Base-by-base conservation (phyloP, 306 rosid genomes). In the Casuarina cunninghamiana region DNA sequence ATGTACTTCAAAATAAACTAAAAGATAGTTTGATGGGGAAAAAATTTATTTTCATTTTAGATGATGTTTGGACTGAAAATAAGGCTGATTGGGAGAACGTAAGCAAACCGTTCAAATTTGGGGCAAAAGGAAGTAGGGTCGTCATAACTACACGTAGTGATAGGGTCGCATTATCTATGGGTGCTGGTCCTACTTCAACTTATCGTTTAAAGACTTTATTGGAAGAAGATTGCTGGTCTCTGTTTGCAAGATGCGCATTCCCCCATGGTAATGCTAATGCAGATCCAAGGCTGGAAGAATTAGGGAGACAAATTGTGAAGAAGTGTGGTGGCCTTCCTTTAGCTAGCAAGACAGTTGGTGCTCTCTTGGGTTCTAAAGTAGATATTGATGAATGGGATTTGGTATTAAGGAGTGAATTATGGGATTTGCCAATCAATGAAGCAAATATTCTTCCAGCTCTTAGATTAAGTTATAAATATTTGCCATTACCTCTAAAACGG, bases 21-120 rank as follows among this genome's bases (percentile, higher is more conserved):
- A 41, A 3, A 35, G 77, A 75, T 0, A 50, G 32, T 19, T 58
- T 83, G n/a, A 21, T 9, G 8, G 38, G 51, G 9, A 75, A 63
- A 41, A 83, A 60, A 54, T 63, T 78, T 26, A 42, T 83, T 13
- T 67, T 83, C 43, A 71, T 83, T 69, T 71, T 83, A 51, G 83
- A 83, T 61, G 86, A 78, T 19, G 73, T 83, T 39, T 78, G 86
- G 83, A 79, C 62, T 37, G 80, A 75, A n/a, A 75, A 75, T 37
- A 53, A 54, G 6, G 43, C 41, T 21, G 35, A 73, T 7, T 83
- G 78, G 83, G 75, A 54, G 9, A n/a, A 12, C 16, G 7, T 83
- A 55, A 72, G 17, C 5, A 42, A 48, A 26, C 54, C 74, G 5
- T 48, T 79, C 44, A 54, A 26, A 5, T 78, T 41, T 53, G 77